A percentile compares a stretch with the other conserved stretches of the same genome.
Evolutionary conservation across 2,329 filamentous ascomycete species (phyloP).

Genomic region (Pseudogymnoascus sp.): DNA sequence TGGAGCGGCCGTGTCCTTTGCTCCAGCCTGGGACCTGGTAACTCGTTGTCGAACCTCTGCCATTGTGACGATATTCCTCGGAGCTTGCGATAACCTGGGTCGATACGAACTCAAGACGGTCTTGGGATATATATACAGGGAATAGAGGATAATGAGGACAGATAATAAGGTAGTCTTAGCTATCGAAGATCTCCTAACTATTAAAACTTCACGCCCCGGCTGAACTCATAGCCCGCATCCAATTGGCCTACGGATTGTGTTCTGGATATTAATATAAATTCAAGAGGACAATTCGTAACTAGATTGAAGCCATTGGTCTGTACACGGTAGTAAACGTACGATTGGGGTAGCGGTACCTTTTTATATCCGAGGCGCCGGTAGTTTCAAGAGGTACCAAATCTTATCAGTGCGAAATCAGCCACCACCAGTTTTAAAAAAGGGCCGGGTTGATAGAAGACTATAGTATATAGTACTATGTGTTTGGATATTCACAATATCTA

Average conservation of each 20-base stretch:
- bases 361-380: not conserved
- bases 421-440: not conserved
- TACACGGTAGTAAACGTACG: not conserved
- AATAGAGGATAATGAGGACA: not conserved
- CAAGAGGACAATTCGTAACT: not conserved
- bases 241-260: not conserved
- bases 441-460: not conserved
- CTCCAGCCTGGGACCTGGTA: constrained; percentile 9
- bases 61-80: constrained; percentile 11
- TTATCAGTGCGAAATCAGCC: not conserved
- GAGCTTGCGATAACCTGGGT: not conserved
- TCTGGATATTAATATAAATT: constrained; percentile 5
- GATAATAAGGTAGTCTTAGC: not conserved
- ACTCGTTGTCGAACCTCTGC: constrained; percentile 16
- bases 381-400: not conserved
- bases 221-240: not conserved
- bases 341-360: not conserved
- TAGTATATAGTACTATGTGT: no score
- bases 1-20: constrained; percentile 9
- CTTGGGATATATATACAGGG: not conserved
- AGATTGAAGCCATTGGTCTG: not conserved
- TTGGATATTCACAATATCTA: not conserved
- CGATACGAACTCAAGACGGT: not conserved
- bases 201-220: not conserved
- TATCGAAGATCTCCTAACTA: not conserved